Conservation (phyloP, 805 yeast genomes). For the Monosporozyma yasuniensis region DNA sequence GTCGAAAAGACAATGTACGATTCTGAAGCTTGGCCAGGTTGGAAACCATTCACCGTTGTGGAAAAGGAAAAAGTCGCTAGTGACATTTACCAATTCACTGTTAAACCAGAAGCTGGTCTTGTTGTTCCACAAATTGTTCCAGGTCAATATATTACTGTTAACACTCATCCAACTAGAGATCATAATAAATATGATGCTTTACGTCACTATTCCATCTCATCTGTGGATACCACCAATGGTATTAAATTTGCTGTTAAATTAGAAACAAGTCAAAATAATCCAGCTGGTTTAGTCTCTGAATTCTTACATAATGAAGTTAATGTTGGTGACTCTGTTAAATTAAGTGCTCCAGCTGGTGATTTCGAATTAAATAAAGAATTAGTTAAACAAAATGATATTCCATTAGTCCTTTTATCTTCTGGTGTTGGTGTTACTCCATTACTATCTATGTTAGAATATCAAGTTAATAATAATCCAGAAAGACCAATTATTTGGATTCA, state of each 20-base stretch:
- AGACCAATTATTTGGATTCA: conserved; percentile 30
- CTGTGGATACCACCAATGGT: conserved; percentile 29
- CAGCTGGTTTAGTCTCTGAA: conserved; percentile 42
- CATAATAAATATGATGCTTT: conserved; percentile 36
- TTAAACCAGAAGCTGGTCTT: conserved; percentile 30
- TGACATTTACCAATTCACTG: conserved; percentile 43
- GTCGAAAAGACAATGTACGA: conserved; percentile 44
- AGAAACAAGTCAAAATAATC: conserved; percentile 23
- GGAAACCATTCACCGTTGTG: conserved; percentile 42
- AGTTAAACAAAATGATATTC: conserved; percentile 25
- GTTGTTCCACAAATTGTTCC: conserved; percentile 20
- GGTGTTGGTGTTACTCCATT: conserved; percentile 67
- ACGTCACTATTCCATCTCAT: conserved; percentile 54
- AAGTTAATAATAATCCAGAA: conserved; percentile 17
- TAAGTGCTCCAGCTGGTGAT: conserved; percentile 55
- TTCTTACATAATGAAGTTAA: conserved; percentile 40
- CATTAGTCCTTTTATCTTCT: conserved; percentile 42
- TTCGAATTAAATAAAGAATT: conserved; percentile 30
- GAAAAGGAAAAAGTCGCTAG: conserved; percentile 36
- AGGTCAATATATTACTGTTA: conserved; percentile 35
- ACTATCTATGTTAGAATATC: conserved; percentile 40
- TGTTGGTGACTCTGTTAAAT: conserved; percentile 40
- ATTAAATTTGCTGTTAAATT: conserved; percentile 53
- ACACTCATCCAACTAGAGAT: conserved; percentile 30
- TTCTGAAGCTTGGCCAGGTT: conserved; percentile 50